Evolutionary conservation across 2,329 filamentous ascomycete species (phyloP), one percentile per base, ranked within the genome.

Genomic region (Sporothrix sp.): DNA sequence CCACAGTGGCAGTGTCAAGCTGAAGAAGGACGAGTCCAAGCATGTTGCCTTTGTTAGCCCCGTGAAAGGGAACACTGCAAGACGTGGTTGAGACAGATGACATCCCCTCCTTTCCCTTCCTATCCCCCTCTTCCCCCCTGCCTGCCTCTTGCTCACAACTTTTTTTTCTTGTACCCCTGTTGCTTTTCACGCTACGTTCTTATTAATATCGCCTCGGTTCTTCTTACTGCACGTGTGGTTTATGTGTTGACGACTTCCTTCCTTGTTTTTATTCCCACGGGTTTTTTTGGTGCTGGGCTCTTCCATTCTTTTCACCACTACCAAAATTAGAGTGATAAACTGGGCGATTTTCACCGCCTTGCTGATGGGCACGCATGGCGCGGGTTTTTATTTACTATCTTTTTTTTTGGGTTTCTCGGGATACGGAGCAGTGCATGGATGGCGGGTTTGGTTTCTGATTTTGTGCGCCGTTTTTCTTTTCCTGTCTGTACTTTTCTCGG

Each of bases 1-100:
- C 50, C 66, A 67, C 53, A 61, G 71, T 23, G 68, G 65, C 36
- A 68, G 68, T 23, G 49, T 76, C 51, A 71, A 72, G 52, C 65
- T 78, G 25, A 71, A 74, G 55, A 78, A 77, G 61, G 72, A 78
- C 33, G 75, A 78, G 40, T 60, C 64, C 39, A 78, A 77, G 56
- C 74, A 77, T 49, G 76, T 79, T 48, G 72, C 73, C 11, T 75
- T 79, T 58, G 74, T 79, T 49, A 71, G 66, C 30, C 68, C 75
- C 14, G 68, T 78, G 42, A 71, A 71, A 55, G 67, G 67, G 50
- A 61, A 61, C 50, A 65, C 62, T 18, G 51, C 62, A 28, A 62
- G 62, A 50, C 65, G 66, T 3, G 11, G 21, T 25, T 33, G 16
- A 11, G 4, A n/a, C 11, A 7, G 18, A 10, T 13, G 21, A n/a